Evolutionary conservation across 1,139 yeast species (phyloP), one percentile per base, ranked within the genome.

Genomic region (Yamadazyma conglobata): DNA sequence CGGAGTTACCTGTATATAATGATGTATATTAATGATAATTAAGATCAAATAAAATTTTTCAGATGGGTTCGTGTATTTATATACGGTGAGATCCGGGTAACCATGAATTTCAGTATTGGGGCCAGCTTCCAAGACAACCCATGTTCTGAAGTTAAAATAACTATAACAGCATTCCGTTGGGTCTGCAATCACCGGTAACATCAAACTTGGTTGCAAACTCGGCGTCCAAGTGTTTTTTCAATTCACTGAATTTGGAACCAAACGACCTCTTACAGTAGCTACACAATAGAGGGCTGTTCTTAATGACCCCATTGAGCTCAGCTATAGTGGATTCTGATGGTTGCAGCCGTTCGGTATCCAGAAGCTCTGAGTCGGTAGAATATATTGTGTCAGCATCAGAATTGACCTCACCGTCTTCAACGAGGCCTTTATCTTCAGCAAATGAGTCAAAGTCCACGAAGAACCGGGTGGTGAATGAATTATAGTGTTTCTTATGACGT

Each of bases 401-500:
- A 23, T 30, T 32, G 14, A 25, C 27, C 12, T 30, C 33, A 10
- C 33, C 25, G 13, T 32, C 34, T 12, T 27, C n/a, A 15, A 23
- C 32, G 13, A 30, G 48, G 20, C 44, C 41, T 18, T 15, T 12
- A 6, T 10, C 15, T 10, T 10, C 6, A 9, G 8, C 11, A 50
- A 36, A 25, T 36, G 34, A 19, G 5, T 63, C 66, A 52, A 79
- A 75, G 0, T 60, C 58, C 1, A 83, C 77, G 40, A 84, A 84
- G 51, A 85, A 85, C 1, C 46, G 46, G 0, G 88, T 75, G 15
- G 67, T 75, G 54, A 85, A 85, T 4, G 89, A 78, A 47, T 79
- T 79, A 54, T 77, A 85, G 52, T 85, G 95, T 37, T 67, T 70
- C 38, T 71, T 76, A 44, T 77, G 64, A 49, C 82, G 84, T 57